phyloP scores from a whole-genome alignment of 495 filamentous ascomycete species.

The Penicillium arizonense region DNA sequence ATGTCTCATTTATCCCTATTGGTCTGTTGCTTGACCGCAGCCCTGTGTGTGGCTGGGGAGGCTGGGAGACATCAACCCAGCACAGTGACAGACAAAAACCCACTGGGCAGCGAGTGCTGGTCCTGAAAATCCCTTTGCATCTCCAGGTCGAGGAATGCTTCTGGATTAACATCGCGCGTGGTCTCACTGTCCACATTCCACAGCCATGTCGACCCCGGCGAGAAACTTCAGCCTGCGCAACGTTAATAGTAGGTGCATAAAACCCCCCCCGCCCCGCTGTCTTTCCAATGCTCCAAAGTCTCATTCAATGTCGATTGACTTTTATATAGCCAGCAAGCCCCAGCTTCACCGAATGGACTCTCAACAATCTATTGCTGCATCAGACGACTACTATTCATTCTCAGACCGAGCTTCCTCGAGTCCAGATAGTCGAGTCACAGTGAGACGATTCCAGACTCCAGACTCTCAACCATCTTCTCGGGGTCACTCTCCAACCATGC shows the following conservation, averaged over 20 bases:
- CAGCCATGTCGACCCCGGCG: slow-evolving; percentile 19
- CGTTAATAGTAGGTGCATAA: slow-evolving; percentile 28
- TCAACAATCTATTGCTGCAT: slow-evolving; percentile 60
- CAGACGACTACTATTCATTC: slow-evolving; percentile 69
- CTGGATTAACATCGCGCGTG: slow-evolving; percentile 16
- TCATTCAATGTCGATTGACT: slow-evolving; percentile 8
- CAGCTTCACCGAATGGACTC: slow-evolving; percentile 54
- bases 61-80: slow-evolving; percentile 25
- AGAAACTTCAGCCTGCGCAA: slow-evolving; percentile 32
- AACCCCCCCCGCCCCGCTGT: neutral
- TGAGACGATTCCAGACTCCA: slow-evolving; percentile 52
- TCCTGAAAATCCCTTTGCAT: slow-evolving; percentile 13
- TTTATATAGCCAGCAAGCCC: slow-evolving; percentile 46
- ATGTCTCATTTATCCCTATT: slow-evolving; percentile 24
- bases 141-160: slow-evolving; percentile 22
- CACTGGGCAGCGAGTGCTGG: slow-evolving; percentile 11
- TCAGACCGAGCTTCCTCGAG: slow-evolving; percentile 47
- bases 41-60: slow-evolving; percentile 25
- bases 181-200: slow-evolving; percentile 17
- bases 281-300: slow-evolving; percentile 1
- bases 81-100: slow-evolving; percentile 24
- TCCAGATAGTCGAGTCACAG: slow-evolving; percentile 47
- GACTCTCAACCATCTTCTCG: slow-evolving; percentile 38
- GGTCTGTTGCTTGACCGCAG: slow-evolving; percentile 8
- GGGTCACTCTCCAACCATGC: slow-evolving; percentile 29